Evolutionary conservation across 164 flowering plant species (phyloP).

Genomic region (Euptelea pleiosperma): DNA sequence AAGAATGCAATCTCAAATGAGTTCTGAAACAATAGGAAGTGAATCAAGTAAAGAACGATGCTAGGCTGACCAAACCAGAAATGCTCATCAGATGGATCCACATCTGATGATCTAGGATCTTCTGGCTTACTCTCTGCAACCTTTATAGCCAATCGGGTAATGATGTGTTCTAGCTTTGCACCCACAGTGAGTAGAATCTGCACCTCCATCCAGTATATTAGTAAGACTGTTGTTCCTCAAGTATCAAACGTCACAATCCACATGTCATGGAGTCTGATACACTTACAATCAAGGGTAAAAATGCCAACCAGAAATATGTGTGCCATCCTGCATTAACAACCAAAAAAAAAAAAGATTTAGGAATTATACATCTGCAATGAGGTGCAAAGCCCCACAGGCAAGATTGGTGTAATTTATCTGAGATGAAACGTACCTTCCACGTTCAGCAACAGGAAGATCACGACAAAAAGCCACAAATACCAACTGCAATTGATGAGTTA

Average conservation of each 20-base stretch:
- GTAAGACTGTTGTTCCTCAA: slow-evolving; percentile 2
- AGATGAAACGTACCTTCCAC: slow-evolving; percentile 49
- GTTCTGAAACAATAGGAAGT: slow-evolving; percentile 91
- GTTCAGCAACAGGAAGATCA: slow-evolving; percentile 79
- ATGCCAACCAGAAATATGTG: slow-evolving; percentile 92
- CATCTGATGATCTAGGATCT: slow-evolving; percentile 53
- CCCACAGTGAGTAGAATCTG: slow-evolving; percentile 91
- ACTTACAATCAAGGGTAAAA: slow-evolving; percentile 83
- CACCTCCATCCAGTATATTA: slow-evolving; percentile 5
- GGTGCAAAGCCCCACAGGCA: neutral
- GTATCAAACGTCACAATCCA: neutral
- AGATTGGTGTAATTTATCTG: neutral
- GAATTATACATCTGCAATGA: neutral
- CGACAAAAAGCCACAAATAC: slow-evolving; percentile 93
- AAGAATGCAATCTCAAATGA: slow-evolving; percentile 94
- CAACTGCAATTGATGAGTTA: slow-evolving; percentile 61
- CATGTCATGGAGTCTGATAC: neutral
- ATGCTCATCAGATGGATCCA: slow-evolving; percentile 77
- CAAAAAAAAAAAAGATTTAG: slow-evolving; percentile 3
- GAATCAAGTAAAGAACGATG: slow-evolving; percentile 73
- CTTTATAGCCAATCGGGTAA: slow-evolving; percentile 69
- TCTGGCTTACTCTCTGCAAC: slow-evolving; percentile 62
- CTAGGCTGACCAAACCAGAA: slow-evolving; percentile 79
- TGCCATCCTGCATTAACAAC: slow-evolving; percentile 82
- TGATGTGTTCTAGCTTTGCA: slow-evolving; percentile 86